Conservation (phyloP, 805 yeast species). For the Peterozyma xylosa region DNA sequence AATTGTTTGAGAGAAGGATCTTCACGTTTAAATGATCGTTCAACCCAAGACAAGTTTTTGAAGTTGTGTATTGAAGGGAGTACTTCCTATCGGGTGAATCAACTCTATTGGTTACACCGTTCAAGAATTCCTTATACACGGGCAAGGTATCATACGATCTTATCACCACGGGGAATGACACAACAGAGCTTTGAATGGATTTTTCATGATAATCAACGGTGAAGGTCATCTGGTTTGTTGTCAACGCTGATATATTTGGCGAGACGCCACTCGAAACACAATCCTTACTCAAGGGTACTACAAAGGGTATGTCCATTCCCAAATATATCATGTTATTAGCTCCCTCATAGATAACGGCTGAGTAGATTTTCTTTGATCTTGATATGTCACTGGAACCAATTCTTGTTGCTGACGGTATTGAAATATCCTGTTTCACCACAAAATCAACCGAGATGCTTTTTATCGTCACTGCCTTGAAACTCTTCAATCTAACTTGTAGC, state of each 20-base stretch:
- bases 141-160: conserved; percentile 54
- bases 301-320: conserved; percentile 53
- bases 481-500: conserved; percentile 43
- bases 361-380: conserved; percentile 27
- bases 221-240: not conserved
- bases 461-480: conserved; percentile 37
- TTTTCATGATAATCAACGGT: conserved; percentile 5
- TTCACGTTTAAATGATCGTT: conserved; percentile 35
- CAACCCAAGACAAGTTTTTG: conserved; percentile 52
- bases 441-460: conserved; percentile 41
- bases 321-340: conserved; percentile 34
- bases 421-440: conserved; percentile 42
- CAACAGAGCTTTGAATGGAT: conserved; percentile 10
- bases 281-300: conserved; percentile 48
- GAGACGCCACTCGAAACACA: conserved; percentile 42
- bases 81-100: conserved; percentile 42
- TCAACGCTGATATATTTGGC: conserved; percentile 4
- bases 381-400: conserved; percentile 26
- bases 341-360: conserved; percentile 26
- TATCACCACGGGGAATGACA: conserved; percentile 42
- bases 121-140: conserved; percentile 44
- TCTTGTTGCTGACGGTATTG: conserved; percentile 25
- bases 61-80: conserved; percentile 35
- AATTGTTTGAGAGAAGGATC: not conserved
- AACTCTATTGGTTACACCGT: conserved; percentile 35